Evolutionary conservation across 148 eudicot species (phyloP).

Genomic region (Camellia sinensis): DNA sequence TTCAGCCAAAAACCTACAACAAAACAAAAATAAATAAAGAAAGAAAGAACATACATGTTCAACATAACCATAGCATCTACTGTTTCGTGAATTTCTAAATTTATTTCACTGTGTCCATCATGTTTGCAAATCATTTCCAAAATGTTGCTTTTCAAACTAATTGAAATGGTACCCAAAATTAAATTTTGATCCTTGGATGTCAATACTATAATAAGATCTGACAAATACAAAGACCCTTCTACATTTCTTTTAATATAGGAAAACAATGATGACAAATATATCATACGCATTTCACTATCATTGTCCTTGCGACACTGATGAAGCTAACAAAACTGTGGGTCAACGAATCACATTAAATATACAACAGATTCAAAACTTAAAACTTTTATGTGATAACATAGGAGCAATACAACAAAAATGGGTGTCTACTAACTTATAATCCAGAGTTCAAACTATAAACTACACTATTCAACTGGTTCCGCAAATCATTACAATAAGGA

Average conservation of each 20-base stretch:
- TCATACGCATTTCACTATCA: not conserved
- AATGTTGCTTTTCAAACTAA: too few species aligned
- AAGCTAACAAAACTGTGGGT: too few species aligned
- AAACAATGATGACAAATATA: not conserved
- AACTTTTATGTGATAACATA: not conserved
- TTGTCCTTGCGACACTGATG: not conserved
- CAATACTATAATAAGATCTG: too few species aligned
- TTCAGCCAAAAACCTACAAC: slow-evolving; percentile 74
- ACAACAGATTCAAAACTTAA: not conserved
- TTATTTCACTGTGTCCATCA: too few species aligned
- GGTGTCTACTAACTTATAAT: not conserved
- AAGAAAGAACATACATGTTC: not conserved
- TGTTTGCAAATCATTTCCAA: too few species aligned
- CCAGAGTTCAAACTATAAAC: not conserved
- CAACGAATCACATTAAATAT: not conserved
- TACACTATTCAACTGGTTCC: not conserved
- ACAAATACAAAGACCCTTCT: too few species aligned
- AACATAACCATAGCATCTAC: not conserved
- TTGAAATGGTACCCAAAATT: too few species aligned
- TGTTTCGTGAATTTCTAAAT: too few species aligned
- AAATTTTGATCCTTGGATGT: too few species aligned
- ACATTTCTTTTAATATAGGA: too few species aligned
- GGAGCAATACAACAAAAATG: not conserved
- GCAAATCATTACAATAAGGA: not conserved
- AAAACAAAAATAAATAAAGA: not conserved